Percentiles rank a stretch among this genome's conserved stretches.
phyloP scores from a whole-genome alignment of 768 basidiomycete species.

The Mycena sanguinolenta region DNA sequence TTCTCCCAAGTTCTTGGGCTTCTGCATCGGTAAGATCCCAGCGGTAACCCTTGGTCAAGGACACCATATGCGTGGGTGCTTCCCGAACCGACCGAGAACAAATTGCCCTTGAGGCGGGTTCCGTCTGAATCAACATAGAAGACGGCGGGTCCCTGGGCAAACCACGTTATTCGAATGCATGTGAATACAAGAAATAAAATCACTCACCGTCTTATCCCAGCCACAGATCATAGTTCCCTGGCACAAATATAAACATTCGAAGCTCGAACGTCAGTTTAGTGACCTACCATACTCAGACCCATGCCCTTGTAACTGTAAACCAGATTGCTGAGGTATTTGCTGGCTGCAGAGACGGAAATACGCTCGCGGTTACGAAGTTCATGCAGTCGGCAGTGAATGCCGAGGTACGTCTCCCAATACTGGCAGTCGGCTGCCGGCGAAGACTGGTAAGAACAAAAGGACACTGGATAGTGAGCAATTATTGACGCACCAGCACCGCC shows the following conservation, averaged over 20 bases:
- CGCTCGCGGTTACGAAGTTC: slow-evolving; percentile 97
- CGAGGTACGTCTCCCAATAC: slow-evolving; percentile 99
- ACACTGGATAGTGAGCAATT: background rate
- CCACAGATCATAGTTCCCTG: slow-evolving; percentile 99
- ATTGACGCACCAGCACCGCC: slow-evolving; percentile 89
- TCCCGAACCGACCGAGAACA: slow-evolving; percentile 99
- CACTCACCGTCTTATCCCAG: slow-evolving; percentile 95
- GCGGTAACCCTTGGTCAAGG: slow-evolving; percentile 92
- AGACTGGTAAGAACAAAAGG: background rate
- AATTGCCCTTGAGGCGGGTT: slow-evolving; percentile 92
- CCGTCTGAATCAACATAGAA: slow-evolving; percentile 99
- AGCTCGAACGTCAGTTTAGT: background rate
- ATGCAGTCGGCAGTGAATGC: slow-evolving; percentile 96
- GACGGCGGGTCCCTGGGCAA: slow-evolving; percentile 83
- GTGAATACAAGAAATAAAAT: background rate
- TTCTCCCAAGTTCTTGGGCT: slow-evolving; percentile 92
- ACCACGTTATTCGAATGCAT: slow-evolving; percentile 15
- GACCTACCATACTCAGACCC: slow-evolving; percentile 96
- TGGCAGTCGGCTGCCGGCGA: slow-evolving; percentile 85
- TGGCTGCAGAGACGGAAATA: slow-evolving; percentile 99
- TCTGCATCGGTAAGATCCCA: slow-evolving; percentile 96
- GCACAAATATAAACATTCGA: slow-evolving; percentile 22
- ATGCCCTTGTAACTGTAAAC: slow-evolving; percentile 99
- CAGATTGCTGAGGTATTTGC: slow-evolving; percentile 96
- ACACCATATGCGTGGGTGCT: slow-evolving; percentile 99